phyloP scores from a whole-genome alignment of 352 stramenopile species.

The Globisporangium camurandrum region DNA sequence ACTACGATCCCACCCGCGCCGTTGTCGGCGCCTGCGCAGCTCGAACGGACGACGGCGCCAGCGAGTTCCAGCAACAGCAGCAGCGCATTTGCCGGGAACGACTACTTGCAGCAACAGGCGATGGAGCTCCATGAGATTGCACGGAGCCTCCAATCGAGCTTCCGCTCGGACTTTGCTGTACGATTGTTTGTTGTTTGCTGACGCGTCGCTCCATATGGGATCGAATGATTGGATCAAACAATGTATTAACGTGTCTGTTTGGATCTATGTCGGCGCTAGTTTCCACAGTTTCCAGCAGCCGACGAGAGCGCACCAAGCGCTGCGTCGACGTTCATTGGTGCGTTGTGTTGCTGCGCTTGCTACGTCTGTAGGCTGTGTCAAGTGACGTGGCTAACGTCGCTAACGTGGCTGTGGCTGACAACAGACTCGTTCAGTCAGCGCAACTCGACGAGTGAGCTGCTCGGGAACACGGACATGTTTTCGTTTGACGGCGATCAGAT shows the following conservation, averaged over 20 bases:
- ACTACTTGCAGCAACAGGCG: slow-evolving; percentile 48
- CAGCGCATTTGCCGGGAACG: slow-evolving; percentile 15
- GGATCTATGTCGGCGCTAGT: not conserved
- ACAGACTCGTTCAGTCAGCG: slow-evolving; percentile 37
- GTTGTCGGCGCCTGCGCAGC: slow-evolving; percentile 9
- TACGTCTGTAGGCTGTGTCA: no score
- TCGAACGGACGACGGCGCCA: slow-evolving; percentile 4
- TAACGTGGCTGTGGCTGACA: not conserved
- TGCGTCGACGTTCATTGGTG: slow-evolving; percentile 20
- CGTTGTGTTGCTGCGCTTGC: not conserved
- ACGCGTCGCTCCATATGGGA: no score
- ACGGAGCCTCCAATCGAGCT: slow-evolving; percentile 51
- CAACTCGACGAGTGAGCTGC: slow-evolving; percentile 23
- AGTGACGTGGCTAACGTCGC: not conserved
- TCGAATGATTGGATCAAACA: no score
- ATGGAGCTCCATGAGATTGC: slow-evolving; percentile 61
- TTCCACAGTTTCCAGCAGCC: no score
- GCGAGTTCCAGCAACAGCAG: slow-evolving; percentile 13
- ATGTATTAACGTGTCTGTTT: no score
- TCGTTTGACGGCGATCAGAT: slow-evolving; percentile 35
- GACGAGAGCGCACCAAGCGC: slow-evolving; percentile 24
- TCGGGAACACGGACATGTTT: slow-evolving; percentile 25
- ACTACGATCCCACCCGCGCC: slow-evolving; percentile 7
- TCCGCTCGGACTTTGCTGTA: slow-evolving; percentile 16
- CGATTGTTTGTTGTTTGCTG: no score